A percentile compares a stretch with the other conserved stretches of the same genome.
phyloP scores from a whole-genome alignment of 441 rosid genomes.

The Euphorbia celastroides region DNA sequence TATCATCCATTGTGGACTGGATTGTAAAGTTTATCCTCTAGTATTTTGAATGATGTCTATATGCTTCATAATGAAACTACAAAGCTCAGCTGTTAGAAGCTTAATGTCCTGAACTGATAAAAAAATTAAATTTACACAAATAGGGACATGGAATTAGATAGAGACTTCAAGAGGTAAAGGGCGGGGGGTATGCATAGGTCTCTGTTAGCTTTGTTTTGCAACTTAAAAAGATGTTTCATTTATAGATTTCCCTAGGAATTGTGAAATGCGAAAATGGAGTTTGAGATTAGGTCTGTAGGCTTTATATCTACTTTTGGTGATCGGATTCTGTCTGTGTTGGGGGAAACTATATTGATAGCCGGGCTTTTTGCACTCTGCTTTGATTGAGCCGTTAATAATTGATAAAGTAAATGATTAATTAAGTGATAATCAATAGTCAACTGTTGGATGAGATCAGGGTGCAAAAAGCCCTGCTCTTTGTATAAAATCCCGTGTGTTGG shows the following conservation, averaged over 20 bases:
- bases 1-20: neutral
- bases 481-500: neutral
- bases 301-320: neutral
- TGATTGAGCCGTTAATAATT: too few relatives aligned
- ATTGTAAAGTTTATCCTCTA: neutral
- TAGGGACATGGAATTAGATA: neutral
- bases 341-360: too few relatives aligned
- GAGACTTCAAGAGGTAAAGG: neutral
- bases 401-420: too few relatives aligned
- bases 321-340: too few relatives aligned
- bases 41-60: too few relatives aligned
- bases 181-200: neutral
- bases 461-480: too few relatives aligned
- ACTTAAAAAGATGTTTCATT: neutral
- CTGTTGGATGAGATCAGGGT: too few relatives aligned
- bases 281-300: neutral
- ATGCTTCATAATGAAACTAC: too few relatives aligned
- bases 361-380: too few relatives aligned
- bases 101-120: neutral
- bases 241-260: neutral
- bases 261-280: neutral
- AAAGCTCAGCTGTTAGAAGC: neutral
- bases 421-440: too few relatives aligned
- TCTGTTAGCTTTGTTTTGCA: neutral
- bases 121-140: neutral